Evolutionary conservation across 768 basidiomycete species (phyloP), one percentile per base, ranked within the genome.

Genomic region (Agaricus blazei): DNA sequence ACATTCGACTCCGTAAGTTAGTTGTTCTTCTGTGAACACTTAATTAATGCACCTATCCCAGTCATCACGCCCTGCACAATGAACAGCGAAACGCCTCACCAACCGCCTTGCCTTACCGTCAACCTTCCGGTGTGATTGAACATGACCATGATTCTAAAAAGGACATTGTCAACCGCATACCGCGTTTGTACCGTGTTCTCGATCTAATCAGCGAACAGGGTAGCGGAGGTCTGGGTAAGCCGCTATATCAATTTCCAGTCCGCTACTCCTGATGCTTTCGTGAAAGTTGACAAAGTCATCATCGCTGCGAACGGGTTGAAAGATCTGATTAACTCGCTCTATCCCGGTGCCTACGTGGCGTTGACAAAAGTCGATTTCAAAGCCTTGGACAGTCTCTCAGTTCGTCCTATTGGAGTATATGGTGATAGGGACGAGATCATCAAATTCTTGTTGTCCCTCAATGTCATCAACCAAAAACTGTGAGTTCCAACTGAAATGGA

Each of bases 211-310:
- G 44, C 31, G 62, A 63, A 56, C 62, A 60, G 48, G 60, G 62
- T 11, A 61, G 75, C n/a, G 54, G 62, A 1, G 62, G 62, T n/a
- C 69, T 82, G 4, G 83, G 83, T 81, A 59, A 54, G 69, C 52
- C 52, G 23, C 3, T n/a, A 29, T 8, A 15, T 24, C 27, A 38
- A 37, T 11, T 14, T 31, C 5, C 44, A 40, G 9, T 15, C 28
- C 15, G n/a, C 31, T n/a, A 19, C 24, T 15, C 42, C 12, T 41
- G 4, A 26, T 44, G 51, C 27, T 46, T 42, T 56, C 46, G 19
- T 2, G 48, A 15, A 57, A 83, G 83, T 83, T 38, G 82, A 84
- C 60, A 85, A 86, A 62, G 75, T 85, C 31, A 78, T 85, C 64
- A 85, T 86, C 28, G 70, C 72, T 1, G 80, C 83, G 62, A 67